Evolutionary conservation across 345 rosid species (phyloP).

Genomic region (Atalantia buxifolia): DNA sequence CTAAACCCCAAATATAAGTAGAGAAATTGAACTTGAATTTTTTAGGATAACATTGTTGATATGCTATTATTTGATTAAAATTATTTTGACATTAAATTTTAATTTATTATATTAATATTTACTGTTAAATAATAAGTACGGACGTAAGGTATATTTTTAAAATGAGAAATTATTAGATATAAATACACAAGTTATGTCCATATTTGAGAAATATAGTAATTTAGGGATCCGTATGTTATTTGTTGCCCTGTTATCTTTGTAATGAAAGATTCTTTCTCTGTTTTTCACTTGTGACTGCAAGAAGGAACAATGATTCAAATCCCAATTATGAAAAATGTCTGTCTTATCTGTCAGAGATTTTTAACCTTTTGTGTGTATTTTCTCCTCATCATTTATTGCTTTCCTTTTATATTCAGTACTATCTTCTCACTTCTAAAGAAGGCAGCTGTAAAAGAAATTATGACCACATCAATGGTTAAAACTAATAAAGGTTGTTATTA

Average conservation of each 20-base stretch:
- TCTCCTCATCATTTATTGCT: background rate
- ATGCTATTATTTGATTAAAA: too few relatives aligned
- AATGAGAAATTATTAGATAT: too few relatives aligned
- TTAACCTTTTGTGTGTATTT: background rate
- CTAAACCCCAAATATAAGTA: too few relatives aligned
- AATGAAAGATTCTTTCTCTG: background rate
- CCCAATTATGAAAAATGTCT: conserved; percentile 24
- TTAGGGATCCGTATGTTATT: background rate
- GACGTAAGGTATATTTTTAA: accelerated
- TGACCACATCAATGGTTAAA: background rate
- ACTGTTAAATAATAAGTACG: accelerated
- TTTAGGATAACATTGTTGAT: too few relatives aligned
- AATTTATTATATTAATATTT: accelerated
- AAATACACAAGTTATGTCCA: background rate
- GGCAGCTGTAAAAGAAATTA: too few relatives aligned
- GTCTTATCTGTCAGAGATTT: conserved; percentile 5
- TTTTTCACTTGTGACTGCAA: background rate
- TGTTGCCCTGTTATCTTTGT: accelerated
- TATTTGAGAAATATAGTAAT: too few relatives aligned
- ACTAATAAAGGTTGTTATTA: background rate
- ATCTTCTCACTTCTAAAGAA: too few relatives aligned
- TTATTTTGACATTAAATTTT: too few relatives aligned
- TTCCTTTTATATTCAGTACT: background rate
- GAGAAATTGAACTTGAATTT: too few relatives aligned
- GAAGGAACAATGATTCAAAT: conserved; percentile 28